Percentiles rank a stretch among this genome's conserved stretches.
Evolutionary conservation across 2,329 filamentous ascomycete genomes (phyloP).

Genomic region (Cyanodermella asteris): DNA sequence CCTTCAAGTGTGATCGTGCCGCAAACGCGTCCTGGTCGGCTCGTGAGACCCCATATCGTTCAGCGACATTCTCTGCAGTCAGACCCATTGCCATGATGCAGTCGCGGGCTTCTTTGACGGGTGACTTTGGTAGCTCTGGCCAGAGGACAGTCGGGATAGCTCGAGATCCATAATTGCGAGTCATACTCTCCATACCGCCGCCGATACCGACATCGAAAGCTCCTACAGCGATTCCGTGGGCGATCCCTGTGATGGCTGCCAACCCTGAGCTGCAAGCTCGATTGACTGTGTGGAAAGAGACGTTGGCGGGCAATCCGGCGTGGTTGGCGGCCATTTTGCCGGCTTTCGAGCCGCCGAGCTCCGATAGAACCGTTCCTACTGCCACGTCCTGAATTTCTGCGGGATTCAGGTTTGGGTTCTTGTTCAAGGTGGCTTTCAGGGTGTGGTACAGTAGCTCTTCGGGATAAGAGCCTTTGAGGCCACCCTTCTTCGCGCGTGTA

Average conservation of each 20-base stretch:
- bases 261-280: conserved; percentile 64
- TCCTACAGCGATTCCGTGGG: conserved; percentile 53
- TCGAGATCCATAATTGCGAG: conserved; percentile 60
- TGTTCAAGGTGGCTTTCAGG: conserved; percentile 45
- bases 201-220: conserved; percentile 55
- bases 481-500: conserved; percentile 62
- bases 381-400: conserved; percentile 55
- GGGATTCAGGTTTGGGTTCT: conserved; percentile 51
- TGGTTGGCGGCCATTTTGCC: conserved; percentile 80
- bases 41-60: conserved; percentile 49
- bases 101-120: conserved; percentile 49
- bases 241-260: conserved; percentile 52
- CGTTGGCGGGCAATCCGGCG: conserved; percentile 50
- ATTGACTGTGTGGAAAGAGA: conserved; percentile 70
- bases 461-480: conserved; percentile 70
- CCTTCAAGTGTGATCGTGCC: conserved; percentile 49
- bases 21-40: conserved; percentile 71
- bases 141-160: conserved; percentile 73
- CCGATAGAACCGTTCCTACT: conserved; percentile 73
- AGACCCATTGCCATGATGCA: conserved; percentile 91
- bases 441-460: conserved; percentile 54
- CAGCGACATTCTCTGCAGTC: conserved; percentile 73
- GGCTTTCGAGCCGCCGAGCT: conserved; percentile 77
- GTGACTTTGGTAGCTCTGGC: conserved; percentile 45
- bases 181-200: conserved; percentile 94